These are phyloP conservation scores for Diaporthe aspalathi DNA, from an alignment of 2,329 filamentous ascomycete genomes.

Conservation along the genomic window DNA sequence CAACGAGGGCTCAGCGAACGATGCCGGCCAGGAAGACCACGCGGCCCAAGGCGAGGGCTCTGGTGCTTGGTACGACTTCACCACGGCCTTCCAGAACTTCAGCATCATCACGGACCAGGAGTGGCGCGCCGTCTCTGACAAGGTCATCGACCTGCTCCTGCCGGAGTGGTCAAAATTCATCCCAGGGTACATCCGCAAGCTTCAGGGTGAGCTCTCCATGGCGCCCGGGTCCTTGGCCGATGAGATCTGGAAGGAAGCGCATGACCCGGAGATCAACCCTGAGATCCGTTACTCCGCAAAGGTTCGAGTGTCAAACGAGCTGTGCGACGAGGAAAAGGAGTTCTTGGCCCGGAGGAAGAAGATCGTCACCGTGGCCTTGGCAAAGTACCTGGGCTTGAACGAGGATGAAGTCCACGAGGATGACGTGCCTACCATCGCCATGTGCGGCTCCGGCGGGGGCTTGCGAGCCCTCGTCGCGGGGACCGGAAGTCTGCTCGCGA, in stretches of 20 bases:
- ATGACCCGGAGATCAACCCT: constrained; percentile 84
- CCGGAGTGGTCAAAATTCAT: constrained; percentile 85
- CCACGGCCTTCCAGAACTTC: constrained; percentile 62
- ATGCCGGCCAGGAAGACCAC: constrained; percentile 40
- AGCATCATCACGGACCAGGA: constrained; percentile 65
- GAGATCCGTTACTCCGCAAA: constrained; percentile 86
- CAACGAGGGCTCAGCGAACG: constrained; percentile 34
- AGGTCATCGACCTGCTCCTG: constrained; percentile 76
- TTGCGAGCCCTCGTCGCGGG: constrained; percentile 90
- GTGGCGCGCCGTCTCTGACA: constrained; percentile 66
- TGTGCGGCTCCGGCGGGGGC: constrained; percentile 94
- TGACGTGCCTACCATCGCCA: constrained; percentile 91
- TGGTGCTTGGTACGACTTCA: constrained; percentile 61
- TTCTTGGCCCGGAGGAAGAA: constrained; percentile 77
- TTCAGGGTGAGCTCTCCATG: constrained; percentile 89
- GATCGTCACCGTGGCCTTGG: constrained; percentile 78
- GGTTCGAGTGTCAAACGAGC: constrained; percentile 82
- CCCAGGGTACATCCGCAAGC: constrained; percentile 81
- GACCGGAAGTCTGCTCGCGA: constrained; percentile 85
- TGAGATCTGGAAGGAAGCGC: constrained; percentile 93
- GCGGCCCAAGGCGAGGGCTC: constrained; percentile 42
- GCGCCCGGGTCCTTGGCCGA: constrained; percentile 88
- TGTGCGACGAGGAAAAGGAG: constrained; percentile 85
- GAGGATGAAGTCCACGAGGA: constrained; percentile 89
- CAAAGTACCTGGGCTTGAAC: constrained; percentile 81